Evolutionary conservation across 345 rosid species (phyloP).

Genomic region (Eucalyptus curtisii): DNA sequence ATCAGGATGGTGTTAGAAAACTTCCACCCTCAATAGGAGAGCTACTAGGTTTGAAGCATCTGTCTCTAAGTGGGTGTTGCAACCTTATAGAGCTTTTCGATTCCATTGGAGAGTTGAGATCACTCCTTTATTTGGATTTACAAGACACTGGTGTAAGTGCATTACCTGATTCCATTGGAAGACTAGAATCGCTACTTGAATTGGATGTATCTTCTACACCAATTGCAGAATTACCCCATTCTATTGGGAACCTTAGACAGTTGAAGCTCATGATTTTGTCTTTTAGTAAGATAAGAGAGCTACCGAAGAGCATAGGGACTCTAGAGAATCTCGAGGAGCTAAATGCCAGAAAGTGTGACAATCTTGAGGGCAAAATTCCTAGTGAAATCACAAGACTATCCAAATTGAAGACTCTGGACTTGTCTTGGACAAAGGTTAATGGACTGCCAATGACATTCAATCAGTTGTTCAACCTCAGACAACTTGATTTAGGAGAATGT

Average conservation of each 20-base stretch:
- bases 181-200: no score
- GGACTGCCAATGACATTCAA: background rate
- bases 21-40: background rate
- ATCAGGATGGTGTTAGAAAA: background rate
- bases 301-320: background rate
- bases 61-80: background rate
- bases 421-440: background rate
- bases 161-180: background rate
- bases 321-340: background rate
- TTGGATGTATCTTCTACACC: no score
- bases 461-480: accelerated
- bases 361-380: background rate
- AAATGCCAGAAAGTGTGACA: accelerated
- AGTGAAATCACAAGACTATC: background rate
- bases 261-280: background rate
- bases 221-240: accelerated
- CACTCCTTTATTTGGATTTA: background rate
- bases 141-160: accelerated
- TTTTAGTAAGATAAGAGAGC: background rate
- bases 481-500: accelerated
- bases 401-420: background rate
- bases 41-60: background rate
- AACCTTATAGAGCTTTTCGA: background rate
- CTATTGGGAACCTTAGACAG: background rate
- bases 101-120: background rate